phyloP scores from a whole-genome alignment of 2,329 filamentous ascomycete species.

The Clonostachys rosea region DNA sequence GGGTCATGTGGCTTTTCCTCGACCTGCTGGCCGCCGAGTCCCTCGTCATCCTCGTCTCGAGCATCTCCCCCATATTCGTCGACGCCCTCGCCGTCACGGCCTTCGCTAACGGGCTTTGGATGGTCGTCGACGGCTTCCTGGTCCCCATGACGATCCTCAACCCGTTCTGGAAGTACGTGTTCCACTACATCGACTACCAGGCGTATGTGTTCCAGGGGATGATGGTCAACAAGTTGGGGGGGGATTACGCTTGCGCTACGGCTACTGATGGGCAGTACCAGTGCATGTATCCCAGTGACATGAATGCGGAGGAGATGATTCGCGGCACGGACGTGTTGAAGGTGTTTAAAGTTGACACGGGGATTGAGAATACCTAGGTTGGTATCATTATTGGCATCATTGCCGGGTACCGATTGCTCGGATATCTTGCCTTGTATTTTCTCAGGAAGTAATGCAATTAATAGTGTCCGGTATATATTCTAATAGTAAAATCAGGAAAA shows the following conservation, averaged over 20 bases:
- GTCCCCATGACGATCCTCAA: conserved; percentile 70
- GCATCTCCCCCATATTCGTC: conserved; percentile 74
- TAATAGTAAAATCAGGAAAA: too few relatives aligned
- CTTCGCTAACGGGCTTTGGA: conserved; percentile 87
- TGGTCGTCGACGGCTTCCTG: conserved; percentile 80
- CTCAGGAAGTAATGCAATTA: not conserved
- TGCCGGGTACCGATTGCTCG: conserved; percentile 58
- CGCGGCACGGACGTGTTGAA: conserved; percentile 65
- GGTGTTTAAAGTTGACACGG: conserved; percentile 64
- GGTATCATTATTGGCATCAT: conserved; percentile 73
- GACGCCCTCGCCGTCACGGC: conserved; percentile 74
- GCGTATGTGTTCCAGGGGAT: conserved; percentile 84
- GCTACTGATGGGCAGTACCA: conserved; percentile 39
- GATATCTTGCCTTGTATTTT: conserved; percentile 6
- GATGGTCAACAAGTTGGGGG: conserved; percentile 84
- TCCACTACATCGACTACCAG: conserved; percentile 87
- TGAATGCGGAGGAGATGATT: conserved; percentile 64
- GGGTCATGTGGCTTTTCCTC: conserved; percentile 80
- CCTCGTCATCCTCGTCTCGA: conserved; percentile 72
- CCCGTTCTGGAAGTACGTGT: conserved; percentile 80
- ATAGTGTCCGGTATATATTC: too few relatives aligned
- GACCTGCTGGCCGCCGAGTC: conserved; percentile 79
- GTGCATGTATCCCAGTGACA: conserved; percentile 66
- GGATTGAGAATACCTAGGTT: conserved; percentile 71
- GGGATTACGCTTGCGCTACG: conserved; percentile 56